Percentiles rank a stretch among this genome's conserved stretches.
phyloP scores from a whole-genome alignment of 2,329 filamentous ascomycete species.

The Myriangium duriaei region DNA sequence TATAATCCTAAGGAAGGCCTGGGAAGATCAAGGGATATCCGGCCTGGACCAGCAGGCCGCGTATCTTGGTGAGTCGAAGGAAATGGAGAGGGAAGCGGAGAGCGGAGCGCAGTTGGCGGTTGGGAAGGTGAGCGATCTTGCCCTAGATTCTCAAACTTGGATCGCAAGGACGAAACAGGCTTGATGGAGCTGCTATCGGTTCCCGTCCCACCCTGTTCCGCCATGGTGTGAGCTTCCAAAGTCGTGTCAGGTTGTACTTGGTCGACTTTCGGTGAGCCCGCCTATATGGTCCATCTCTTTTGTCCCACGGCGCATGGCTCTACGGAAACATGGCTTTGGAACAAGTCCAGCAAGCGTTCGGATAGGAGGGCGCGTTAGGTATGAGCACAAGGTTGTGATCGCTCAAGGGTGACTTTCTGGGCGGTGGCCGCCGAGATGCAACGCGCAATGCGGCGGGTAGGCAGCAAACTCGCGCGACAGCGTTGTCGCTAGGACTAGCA shows the following conservation, averaged over 20 bases:
- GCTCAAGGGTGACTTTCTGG: no score
- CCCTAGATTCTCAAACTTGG: constrained; percentile 66
- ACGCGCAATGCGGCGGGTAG: no score
- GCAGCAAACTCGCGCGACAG: no score
- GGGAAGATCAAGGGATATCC: constrained; percentile 31
- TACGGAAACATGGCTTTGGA: no score
- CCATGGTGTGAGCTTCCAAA: constrained; percentile 10
- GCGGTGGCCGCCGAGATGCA: no score
- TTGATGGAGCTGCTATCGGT: constrained; percentile 68
- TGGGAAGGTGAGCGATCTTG: constrained; percentile 17
- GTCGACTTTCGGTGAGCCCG: neutral
- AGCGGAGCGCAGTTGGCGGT: neutral
- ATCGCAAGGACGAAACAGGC: constrained; percentile 69
- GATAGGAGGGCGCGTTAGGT: no score
- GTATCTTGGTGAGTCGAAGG: constrained; percentile 1
- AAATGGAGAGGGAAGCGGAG: constrained; percentile 1
- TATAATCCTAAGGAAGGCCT: constrained; percentile 14
- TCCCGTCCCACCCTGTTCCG: constrained; percentile 38
- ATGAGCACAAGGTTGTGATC: no score
- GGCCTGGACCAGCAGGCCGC: constrained; percentile 4
- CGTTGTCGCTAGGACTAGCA: no score
- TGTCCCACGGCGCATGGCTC: no score
- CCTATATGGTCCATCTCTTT: neutral
- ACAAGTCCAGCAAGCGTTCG: no score
- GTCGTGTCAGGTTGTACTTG: no score